Percentiles rank a stretch among this genome's conserved stretches.
Conservation (phyloP, 1,284 basidiomycete genomes). For the Mycena sp. region DNA sequence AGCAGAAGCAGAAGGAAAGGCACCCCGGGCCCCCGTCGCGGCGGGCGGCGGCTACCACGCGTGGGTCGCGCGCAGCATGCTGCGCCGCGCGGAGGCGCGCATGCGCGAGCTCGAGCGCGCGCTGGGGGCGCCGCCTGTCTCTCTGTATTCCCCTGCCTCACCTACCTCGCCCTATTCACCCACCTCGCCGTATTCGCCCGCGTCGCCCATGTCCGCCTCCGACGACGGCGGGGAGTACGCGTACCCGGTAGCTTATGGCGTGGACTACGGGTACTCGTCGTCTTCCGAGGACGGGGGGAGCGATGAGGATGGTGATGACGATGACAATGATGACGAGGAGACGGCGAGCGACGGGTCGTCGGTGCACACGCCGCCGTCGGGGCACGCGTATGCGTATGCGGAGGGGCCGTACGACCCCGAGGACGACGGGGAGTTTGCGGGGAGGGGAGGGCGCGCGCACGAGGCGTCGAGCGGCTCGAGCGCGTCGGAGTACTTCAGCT, state of each 20-base stretch:
- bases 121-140: constrained; percentile 21
- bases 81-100: constrained; percentile 56
- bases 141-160: constrained; percentile 18
- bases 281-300: constrained; percentile 6
- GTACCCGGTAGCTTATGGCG: no score
- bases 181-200: constrained; percentile 1
- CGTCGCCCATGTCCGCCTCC: not conserved
- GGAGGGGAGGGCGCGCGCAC: not conserved
- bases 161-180: not conserved
- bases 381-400: no score
- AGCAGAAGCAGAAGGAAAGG: not conserved
- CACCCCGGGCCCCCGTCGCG: not conserved
- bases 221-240: constrained; percentile 28
- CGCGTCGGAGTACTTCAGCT: constrained; percentile 26
- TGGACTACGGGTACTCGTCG: no score
- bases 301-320: constrained; percentile 33
- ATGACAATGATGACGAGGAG: constrained; percentile 47
- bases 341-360: constrained; percentile 64
- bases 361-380: constrained; percentile 62
- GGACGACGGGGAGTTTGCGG: constrained; percentile 25
- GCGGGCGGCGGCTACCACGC: constrained; percentile 53
- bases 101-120: constrained; percentile 57
- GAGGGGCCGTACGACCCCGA: no score
- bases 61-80: constrained; percentile 65
- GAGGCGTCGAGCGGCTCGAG: constrained; percentile 16